Percentiles rank a stretch among this genome's conserved stretches.
Conservation (phyloP, 139 green algal genomes). For the Chlorella sp. region DNA sequence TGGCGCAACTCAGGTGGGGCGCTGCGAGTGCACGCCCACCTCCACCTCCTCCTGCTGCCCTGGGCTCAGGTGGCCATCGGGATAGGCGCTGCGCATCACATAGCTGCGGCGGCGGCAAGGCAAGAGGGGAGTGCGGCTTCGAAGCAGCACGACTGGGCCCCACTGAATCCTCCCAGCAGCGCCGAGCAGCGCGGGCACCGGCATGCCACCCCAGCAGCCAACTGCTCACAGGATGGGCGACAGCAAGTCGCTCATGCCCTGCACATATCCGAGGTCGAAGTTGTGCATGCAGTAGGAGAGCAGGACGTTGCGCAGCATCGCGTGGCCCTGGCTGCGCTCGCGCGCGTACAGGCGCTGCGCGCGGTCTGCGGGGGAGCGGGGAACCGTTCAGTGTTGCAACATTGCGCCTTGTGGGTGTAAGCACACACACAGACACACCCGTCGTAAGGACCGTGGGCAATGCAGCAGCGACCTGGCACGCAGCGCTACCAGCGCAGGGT, state of each 20-base stretch:
- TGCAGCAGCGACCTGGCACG: not conserved
- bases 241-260: constrained; percentile 87
- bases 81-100: constrained; percentile 12
- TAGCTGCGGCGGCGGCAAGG: constrained; percentile 5
- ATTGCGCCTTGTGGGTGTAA: not conserved
- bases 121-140: not conserved
- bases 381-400: not conserved
- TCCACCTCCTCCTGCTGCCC: constrained; percentile 1
- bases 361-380: constrained; percentile 31
- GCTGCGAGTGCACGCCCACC: not conserved
- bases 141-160: no score
- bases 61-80: not conserved
- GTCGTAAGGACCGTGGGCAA: not conserved
- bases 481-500: not conserved
- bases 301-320: constrained; percentile 56
- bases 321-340: constrained; percentile 40
- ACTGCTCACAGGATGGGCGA: constrained; percentile 77
- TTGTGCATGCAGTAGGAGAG: constrained; percentile 87
- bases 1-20: no score
- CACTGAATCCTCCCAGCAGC: no score
- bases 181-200: no score
- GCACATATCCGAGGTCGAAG: constrained; percentile 89
- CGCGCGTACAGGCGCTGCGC: constrained; percentile 14
- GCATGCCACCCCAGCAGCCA: no score
- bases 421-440: not conserved